Evolutionary conservation across 768 basidiomycete genomes (phyloP), one percentile per base, ranked within the genome.

Genomic region (Sporobolomyces roseus): DNA sequence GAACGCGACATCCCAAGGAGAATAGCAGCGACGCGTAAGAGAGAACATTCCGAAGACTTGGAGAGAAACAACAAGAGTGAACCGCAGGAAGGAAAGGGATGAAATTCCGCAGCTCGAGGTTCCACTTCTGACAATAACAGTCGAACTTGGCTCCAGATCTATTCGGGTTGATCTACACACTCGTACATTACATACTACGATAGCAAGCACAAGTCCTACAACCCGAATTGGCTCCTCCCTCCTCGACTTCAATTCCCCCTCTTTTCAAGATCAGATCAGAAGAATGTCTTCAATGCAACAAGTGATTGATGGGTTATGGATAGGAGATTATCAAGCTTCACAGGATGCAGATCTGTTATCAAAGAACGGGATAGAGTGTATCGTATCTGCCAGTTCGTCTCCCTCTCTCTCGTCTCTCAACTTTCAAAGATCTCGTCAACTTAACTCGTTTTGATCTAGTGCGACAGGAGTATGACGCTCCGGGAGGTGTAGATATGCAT

Each of bases 311-410:
- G 51, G 63, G 4, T 60, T 74, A 10, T 74, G 66, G 65, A 71
- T 74, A n/a, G 68, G 68, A 41, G 70, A 69, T 43, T 74, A 68
- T 49, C 19, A 38, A 29, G 63, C 73, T 0, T 56, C 63, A 10
- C 67, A 66, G 36, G 61, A 74, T n/a, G 7, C 21, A 4, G 41
- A 46, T 2, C 38, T 49, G 8, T 73, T 76, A 33, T 38, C 52
- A 33, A 33, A 54, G 41, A 58, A 51, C 49, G 48, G 36, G 12
- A 74, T 76, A 46, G 59, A 46, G 3, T 54, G 53, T 65, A 53
- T 76, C 62, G 69, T 76, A 29, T 64, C 70, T 7, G 72, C 70
- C 35, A 73, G 75, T 73, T 23, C 21, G 74, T 73, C 32, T 21
- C 3, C 21, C 8, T 12, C n/a, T 21, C 6, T 13, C 8, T 12